Base-by-base conservation (phyloP, 2,329 filamentous ascomycete species). In the Karstenula rhodostoma region DNA sequence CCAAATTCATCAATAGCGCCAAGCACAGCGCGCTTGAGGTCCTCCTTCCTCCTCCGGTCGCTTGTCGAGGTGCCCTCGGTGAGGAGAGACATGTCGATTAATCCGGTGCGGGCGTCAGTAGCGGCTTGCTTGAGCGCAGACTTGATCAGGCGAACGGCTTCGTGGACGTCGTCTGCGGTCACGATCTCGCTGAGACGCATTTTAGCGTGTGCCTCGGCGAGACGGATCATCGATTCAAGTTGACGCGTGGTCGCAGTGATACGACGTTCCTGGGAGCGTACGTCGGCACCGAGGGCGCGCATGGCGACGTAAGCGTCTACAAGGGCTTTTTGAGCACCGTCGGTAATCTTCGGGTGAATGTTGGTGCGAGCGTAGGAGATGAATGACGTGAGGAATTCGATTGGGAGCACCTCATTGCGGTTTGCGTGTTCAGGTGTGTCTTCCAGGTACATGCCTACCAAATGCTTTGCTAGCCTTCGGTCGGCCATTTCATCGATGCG, bases 201-300 rank as follows among this genome's bases (percentile, higher is more conserved):
- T 79, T 97, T 97, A 52, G 95, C 96, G 79, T 99, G 96, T 0
- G 94, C 95, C 82, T 99, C 95, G 1, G 94, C 83, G 3, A 99
- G 90, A 63, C 95, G 94, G 75, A 99, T 98, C 96, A 99, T 99
- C 48, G 91, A 95, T 81, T 99, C 96, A 6, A 99, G 85, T 80
- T 99, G 95, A 75, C 95, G 88, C 0, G 96, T 99, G 3, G 95
- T 99, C 43, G 95, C 95, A 0, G 95, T 99, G 81, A 99, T 99
- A 67, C 95, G 92, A 78, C 96, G 94, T 79, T 99, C 96, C 3
- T 92, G 87, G 2, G 93, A 86, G 51, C 94, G 92, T 23, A 84
- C 79, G 61, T 84, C 82, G 46, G 82, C 80, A 62, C 95, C 95
- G 0, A 99, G 88, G 73, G 94, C 92, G 66, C 95, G 93, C 93